Conservation (phyloP, 1,284 basidiomycete genomes). For the Apiotrichum gamsii region DNA sequence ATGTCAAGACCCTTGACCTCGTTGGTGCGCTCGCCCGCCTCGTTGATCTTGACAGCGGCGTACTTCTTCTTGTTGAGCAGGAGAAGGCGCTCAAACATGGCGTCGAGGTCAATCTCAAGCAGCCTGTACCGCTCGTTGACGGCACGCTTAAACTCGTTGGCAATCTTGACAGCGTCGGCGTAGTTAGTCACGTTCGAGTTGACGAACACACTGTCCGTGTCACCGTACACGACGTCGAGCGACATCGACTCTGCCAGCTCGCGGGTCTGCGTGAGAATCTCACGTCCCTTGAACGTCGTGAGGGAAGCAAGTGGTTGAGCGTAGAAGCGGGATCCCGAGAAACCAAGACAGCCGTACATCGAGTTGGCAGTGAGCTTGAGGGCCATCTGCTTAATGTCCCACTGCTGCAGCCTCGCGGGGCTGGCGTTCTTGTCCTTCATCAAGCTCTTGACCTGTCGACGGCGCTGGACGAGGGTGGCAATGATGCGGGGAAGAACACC, state of each 20-base stretch:
- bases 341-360: conserved; percentile 99
- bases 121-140: conserved; percentile 94
- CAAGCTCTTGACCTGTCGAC: conserved; percentile 82
- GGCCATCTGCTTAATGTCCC: conserved; percentile 95
- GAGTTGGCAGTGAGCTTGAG: conserved; percentile 98
- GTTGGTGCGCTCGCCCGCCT: conserved; percentile 63
- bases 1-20: conserved; percentile 98
- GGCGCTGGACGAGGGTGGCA: conserved; percentile 82
- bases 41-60: conserved; percentile 89
- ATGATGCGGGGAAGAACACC: conserved; percentile 94
- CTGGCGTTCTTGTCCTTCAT: conserved; percentile 86
- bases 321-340: conserved; percentile 94
- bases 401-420: conserved; percentile 76
- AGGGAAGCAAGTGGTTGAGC: conserved; percentile 93
- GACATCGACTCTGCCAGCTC: conserved; percentile 86
- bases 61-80: conserved; percentile 99
- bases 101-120: conserved; percentile 95
- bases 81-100: conserved; percentile 85
- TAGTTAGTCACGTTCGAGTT: conserved; percentile 91
- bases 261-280: conserved; percentile 88
- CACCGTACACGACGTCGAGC: conserved; percentile 95
- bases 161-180: conserved; percentile 82
- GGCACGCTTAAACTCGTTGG: conserved; percentile 84
- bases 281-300: conserved; percentile 96
- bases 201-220: conserved; percentile 98